These are phyloP conservation scores for Gossypium raimondii DNA, from an alignment of 345 rosid species.

Conservation along the genomic window DNA sequence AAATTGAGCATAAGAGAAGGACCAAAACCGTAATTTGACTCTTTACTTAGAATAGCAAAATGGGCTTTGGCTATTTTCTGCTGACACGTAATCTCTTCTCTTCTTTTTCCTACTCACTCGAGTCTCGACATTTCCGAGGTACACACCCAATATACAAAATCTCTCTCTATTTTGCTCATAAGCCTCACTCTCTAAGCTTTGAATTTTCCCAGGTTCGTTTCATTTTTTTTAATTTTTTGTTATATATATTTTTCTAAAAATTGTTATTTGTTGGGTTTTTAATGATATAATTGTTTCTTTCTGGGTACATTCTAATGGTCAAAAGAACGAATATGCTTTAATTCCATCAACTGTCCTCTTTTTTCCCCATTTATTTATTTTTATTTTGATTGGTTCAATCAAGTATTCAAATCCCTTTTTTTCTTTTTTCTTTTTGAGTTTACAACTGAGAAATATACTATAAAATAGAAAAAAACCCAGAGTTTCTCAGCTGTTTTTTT, in stretches of 20 bases:
- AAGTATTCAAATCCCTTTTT: background rate
- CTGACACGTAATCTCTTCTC: slow-evolving; percentile 14
- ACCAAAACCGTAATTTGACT: too few relatives aligned
- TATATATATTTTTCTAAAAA: background rate
- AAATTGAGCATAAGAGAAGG: too few relatives aligned
- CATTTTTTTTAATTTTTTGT: background rate
- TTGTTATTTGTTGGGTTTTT: background rate
- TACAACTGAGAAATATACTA: slow-evolving; percentile 4
- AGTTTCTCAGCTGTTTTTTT: background rate
- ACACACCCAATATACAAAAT: background rate
- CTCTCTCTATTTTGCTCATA: background rate
- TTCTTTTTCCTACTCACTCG: background rate
- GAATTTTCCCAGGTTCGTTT: slow-evolving; percentile 12
- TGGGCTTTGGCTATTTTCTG: background rate
- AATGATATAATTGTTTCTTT: background rate
- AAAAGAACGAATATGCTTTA: slow-evolving; percentile 30
- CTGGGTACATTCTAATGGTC: slow-evolving; percentile 20
- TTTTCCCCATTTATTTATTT: background rate
- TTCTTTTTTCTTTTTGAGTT: slow-evolving; percentile 3
- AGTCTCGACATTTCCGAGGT: slow-evolving; percentile 2
- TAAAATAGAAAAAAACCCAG: background rate
- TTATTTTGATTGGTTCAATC: slow-evolving; percentile 15
- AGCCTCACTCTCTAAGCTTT: background rate
- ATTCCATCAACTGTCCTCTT: slow-evolving; percentile 15
- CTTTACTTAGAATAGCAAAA: background rate